Evolutionary conservation across 75 land plant species (phyloP), one percentile per base, ranked within the genome.

Genomic region (Cryptomeria japonica): DNA sequence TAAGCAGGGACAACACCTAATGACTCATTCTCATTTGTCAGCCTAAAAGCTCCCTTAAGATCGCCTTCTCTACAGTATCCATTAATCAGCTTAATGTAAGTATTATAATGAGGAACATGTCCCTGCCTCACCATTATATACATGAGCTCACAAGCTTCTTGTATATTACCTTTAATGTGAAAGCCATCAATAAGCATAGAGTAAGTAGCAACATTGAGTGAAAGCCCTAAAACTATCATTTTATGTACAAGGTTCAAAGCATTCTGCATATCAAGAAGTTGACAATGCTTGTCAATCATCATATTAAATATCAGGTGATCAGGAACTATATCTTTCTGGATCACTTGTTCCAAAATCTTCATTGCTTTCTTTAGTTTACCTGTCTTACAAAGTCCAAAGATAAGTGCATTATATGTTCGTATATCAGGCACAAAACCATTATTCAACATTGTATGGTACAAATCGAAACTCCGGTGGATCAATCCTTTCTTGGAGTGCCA

Each of bases 331-430:
- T 91, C 93, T 64, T 44, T 89, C 25, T 77, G 36, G 1, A 91
- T 49, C 91, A 93, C 86, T 73, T 89, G 89, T 34, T 84, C 87
- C 90, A 92, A 90, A 41, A 87, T 72, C 37, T 93, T 90, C 10
- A 91, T 37, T 15, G 90, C 96, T 79, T 92, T 15, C 34, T 88
- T 90, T 79, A 86, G 32, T 91, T 92, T 85, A 36, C 89, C 91
- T 14, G 76, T 84, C 70, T 92, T 83, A 64, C 93, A 94, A 78
- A 94, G 75, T 38, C 96, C 96, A 88, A 88, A 78, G 84, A 94
- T 91, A 28, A 94, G 84, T 16, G 86, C 87, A 85, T 93, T 87
- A 73, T 87, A 92, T 58, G 93, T 94, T 18, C 88, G 44, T 6
- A 73, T 86, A 87, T 92, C 91, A 68, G 93, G 94, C 1, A 85